phyloP scores from a whole-genome alignment of 148 eudicot genomes.

The Rhododendron vialii region DNA sequence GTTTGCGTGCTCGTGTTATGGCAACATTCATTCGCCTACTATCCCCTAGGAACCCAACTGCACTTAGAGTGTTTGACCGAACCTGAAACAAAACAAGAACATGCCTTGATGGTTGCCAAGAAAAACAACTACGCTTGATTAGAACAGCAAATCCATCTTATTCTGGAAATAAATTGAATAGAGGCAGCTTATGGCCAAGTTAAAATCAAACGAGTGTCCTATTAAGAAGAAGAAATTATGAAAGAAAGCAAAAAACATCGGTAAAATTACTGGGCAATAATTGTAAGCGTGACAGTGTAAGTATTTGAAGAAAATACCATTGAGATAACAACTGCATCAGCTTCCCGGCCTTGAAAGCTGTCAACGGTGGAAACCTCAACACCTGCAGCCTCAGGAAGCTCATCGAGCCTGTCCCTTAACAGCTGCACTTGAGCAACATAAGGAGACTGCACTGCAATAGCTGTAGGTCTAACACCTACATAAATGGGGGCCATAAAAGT shows the following conservation, averaged over 20 bases:
- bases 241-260: neutral
- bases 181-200: neutral
- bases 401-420: slow-evolving; percentile 69
- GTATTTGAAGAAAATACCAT: slow-evolving; percentile 42
- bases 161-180: neutral
- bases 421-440: slow-evolving; percentile 93
- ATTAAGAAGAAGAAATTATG: neutral
- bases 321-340: slow-evolving; percentile 86
- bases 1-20: slow-evolving; percentile 86
- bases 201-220: neutral
- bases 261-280: neutral
- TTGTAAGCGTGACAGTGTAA: neutral
- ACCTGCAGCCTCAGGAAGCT: slow-evolving; percentile 48
- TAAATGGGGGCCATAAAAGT: neutral
- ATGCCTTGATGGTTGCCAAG: neutral
- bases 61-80: slow-evolving; percentile 88
- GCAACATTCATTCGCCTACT: slow-evolving; percentile 88
- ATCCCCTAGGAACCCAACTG: slow-evolving; percentile 86
- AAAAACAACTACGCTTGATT: neutral
- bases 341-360: slow-evolving; percentile 91
- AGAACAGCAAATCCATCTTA: too few relatives aligned
- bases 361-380: slow-evolving; percentile 85
- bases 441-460: slow-evolving; percentile 82
- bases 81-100: slow-evolving; percentile 37
- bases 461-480: slow-evolving; percentile 74